Evolutionary conservation across 1,284 basidiomycete species (phyloP), one percentile per base, ranked within the genome.

Genomic region (Rhodotorula sp.): DNA sequence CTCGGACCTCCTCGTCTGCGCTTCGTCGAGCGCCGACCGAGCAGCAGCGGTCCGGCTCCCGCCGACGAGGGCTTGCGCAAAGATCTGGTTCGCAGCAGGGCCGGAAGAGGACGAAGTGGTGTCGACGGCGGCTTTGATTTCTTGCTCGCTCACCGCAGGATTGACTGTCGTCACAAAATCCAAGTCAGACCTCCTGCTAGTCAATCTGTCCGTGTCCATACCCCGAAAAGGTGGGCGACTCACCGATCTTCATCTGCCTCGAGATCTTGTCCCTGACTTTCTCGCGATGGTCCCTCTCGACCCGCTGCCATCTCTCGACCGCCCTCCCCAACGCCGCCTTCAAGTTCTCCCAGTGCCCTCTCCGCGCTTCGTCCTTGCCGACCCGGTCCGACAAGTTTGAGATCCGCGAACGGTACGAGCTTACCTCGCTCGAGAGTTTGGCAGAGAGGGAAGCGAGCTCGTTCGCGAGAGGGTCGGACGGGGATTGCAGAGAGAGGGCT

Each of bases 161-260:
- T 73, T 70, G 43, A 73, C 71, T 73, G 59, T 43, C 45, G 34
- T 2, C 0, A 7, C 12, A 3, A 14, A 10, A 31, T 10, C 2
- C 16, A 16, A 2, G 7, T 34, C 31, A 62, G 31, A 18, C 48
- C 31, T 3, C 18, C 12, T 19, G 31, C 34, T 1, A 14, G 21
- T 14, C 15, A 16, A 12, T 5, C 28, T 3, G 48, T 38, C 5
- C 8, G 34, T 38, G 6, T 38, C 8, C 1, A 31, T 8, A 50
- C 5, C 12, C 6, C n/a, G 3, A 2, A 19, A 31, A 61, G 23
- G 6, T 23, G n/a, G 12, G 18, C 8, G 18, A 26, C 64, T 19
- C 38, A 69, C 71, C 71, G n/a, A 73, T 70, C 14, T 50, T 56
- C 52, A 70, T 68, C 60, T 73, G 71, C 58, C 71, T 49, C 26